A percentile compares a stretch with the other conserved stretches of the same genome.
These are phyloP conservation scores for Pythium plurisporium DNA, from an alignment of 352 stramenopile species.

Conservation along the genomic window DNA sequence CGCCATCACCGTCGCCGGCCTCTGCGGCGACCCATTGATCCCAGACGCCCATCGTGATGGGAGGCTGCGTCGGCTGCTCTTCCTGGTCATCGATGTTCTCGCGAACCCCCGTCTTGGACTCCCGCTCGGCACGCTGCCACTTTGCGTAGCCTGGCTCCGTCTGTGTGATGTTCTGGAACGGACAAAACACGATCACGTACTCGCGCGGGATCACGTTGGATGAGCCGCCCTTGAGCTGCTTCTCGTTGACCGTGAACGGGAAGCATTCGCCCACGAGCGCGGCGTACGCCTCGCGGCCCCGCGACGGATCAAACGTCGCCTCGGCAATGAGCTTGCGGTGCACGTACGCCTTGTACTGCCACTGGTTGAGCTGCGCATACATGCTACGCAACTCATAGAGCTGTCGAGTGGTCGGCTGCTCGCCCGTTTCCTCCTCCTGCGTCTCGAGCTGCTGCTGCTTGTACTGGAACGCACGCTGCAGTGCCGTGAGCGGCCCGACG, in stretches of 20 bases:
- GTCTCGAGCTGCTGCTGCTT: constrained; percentile 25
- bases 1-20: background rate
- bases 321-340: constrained; percentile 36
- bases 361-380: constrained; percentile 42
- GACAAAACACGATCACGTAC: constrained; percentile 56
- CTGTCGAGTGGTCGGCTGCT: constrained; percentile 26
- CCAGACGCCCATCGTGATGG: constrained; percentile 59
- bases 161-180: constrained; percentile 81
- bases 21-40: constrained; percentile 36
- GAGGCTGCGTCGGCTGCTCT: constrained; percentile 19
- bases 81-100: constrained; percentile 15
- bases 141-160: constrained; percentile 49
- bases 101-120: constrained; percentile 13
- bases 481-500: constrained; percentile 12
- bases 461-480: constrained; percentile 30
- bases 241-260: constrained; percentile 55
- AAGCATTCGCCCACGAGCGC: constrained; percentile 63
- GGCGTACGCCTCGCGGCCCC: constrained; percentile 46
- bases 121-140: constrained; percentile 50
- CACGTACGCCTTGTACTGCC: constrained; percentile 53
- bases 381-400: constrained; percentile 35
- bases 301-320: constrained; percentile 39
- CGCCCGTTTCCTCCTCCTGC: constrained; percentile 16
- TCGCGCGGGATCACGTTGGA: constrained; percentile 68
- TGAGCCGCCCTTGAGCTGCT: constrained; percentile 71